A percentile compares a stretch with the other conserved stretches of the same genome.
Conservation (phyloP, 2,329 filamentous ascomycete genomes). For the Penicillium italicum region DNA sequence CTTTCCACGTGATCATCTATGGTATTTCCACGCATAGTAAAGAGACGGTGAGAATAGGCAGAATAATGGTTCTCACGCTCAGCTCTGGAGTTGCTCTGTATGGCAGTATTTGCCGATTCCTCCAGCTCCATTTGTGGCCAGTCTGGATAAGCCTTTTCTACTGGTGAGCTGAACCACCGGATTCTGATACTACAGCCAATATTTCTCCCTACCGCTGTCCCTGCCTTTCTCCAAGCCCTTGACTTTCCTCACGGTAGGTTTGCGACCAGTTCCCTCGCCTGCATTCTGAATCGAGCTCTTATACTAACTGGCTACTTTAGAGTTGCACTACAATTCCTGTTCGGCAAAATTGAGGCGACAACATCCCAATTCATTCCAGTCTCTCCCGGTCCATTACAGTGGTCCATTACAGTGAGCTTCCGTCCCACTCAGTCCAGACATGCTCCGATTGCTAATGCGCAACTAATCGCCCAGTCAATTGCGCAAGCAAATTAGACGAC, state of each 20-base stretch:
- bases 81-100: background rate
- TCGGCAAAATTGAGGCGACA: background rate
- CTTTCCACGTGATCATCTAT: background rate
- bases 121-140: background rate
- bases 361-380: background rate
- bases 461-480: background rate
- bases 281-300: background rate
- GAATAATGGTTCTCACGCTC: conserved; percentile 19
- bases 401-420: background rate
- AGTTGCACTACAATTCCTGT: background rate
- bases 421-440: background rate
- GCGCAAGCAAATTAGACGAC: background rate
- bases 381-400: background rate
- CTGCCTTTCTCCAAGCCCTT: background rate
- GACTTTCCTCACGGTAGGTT: background rate
- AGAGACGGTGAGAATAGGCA: conserved; percentile 16
- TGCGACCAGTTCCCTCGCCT: background rate
- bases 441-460: background rate
- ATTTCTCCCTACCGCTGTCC: background rate
- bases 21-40: background rate
- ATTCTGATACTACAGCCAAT: background rate
- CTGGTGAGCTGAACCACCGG: background rate
- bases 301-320: background rate
- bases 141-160: background rate
- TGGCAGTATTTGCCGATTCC: conserved; percentile 1